Percentiles rank a stretch among this genome's conserved stretches.
These are phyloP conservation scores for Paecilomyces niveus DNA, from an alignment of 2,329 filamentous ascomycete species.

Conservation along the genomic window DNA sequence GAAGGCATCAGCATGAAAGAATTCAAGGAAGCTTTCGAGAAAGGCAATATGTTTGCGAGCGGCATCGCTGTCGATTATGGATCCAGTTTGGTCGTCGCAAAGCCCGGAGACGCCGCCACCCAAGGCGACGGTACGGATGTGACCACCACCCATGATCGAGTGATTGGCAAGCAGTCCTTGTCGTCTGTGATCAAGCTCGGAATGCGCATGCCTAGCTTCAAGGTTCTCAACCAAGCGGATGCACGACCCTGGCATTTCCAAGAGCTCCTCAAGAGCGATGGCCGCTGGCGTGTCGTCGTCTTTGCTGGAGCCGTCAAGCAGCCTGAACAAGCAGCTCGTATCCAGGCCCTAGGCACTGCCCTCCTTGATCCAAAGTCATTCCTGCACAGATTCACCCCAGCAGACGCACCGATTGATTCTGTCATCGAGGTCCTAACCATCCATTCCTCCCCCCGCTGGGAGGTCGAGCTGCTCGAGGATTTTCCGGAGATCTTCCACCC, in stretches of 20 bases:
- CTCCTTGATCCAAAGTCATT: slow-evolving; percentile 34
- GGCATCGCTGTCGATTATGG: slow-evolving; percentile 55
- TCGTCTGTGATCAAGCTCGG: slow-evolving; percentile 25
- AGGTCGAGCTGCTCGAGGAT: slow-evolving; percentile 46
- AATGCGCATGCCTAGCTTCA: slow-evolving; percentile 26
- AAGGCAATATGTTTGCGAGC: slow-evolving; percentile 54
- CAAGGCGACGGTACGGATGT: slow-evolving; percentile 45
- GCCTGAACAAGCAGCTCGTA: slow-evolving; percentile 35
- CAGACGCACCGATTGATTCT: slow-evolving; percentile 32
- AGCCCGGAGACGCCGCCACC: slow-evolving; percentile 37
- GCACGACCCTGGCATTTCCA: slow-evolving; percentile 33
- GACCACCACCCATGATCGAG: slow-evolving; percentile 13
- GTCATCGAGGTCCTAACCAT: slow-evolving; percentile 55
- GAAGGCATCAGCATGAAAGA: slow-evolving; percentile 56
- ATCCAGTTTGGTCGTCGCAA: slow-evolving; percentile 49
- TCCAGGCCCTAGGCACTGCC: slow-evolving; percentile 42
- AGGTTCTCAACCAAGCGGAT: slow-evolving; percentile 30
- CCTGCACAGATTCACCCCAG: slow-evolving; percentile 39
- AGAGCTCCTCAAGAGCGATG: slow-evolving; percentile 28
- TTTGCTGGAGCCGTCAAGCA: slow-evolving; percentile 54
- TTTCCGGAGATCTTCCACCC: slow-evolving; percentile 43
- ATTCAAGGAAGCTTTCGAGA: slow-evolving; percentile 55
- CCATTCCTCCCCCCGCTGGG: slow-evolving; percentile 46
- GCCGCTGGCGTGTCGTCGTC: slow-evolving; percentile 37
- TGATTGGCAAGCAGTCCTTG: slow-evolving; percentile 13